Percentiles rank a stretch among this genome's conserved stretches.
These are phyloP conservation scores for Cytauxzoon felis DNA, from an alignment of 169 alveolate species.

Conservation along the genomic window DNA sequence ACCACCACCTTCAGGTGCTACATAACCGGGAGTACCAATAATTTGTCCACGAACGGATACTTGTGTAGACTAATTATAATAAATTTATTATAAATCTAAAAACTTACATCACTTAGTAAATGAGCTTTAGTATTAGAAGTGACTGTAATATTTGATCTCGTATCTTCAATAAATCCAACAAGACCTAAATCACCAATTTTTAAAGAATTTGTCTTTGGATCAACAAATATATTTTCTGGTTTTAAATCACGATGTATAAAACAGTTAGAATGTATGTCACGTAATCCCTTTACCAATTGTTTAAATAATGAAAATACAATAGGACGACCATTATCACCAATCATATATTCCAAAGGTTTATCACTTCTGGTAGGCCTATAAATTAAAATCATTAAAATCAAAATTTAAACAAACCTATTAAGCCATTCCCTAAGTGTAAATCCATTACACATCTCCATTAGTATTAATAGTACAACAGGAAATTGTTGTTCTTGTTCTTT, in stretches of 20 bases:
- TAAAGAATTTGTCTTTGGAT: constrained; percentile 71
- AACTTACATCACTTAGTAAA: neutral
- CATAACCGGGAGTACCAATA: constrained; percentile 87
- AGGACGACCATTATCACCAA: constrained; percentile 52
- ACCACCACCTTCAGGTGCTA: constrained; percentile 90
- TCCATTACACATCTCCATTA: constrained; percentile 85
- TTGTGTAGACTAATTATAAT: constrained; percentile 31
- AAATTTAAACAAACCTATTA: constrained; percentile 31
- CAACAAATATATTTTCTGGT: constrained; percentile 87
- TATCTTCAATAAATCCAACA: constrained; percentile 79
- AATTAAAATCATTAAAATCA: neutral
- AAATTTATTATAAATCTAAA: too few relatives aligned
- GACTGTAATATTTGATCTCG: constrained; percentile 50
- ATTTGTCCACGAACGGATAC: constrained; percentile 80
- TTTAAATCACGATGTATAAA: constrained; percentile 87
- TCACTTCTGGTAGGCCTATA: constrained; percentile 59
- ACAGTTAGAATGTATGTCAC: constrained; percentile 82
- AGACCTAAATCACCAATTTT: constrained; percentile 89
- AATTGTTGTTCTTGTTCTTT: constrained; percentile 11
- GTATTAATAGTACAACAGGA: constrained; percentile 77
- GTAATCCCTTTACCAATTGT: constrained; percentile 82
- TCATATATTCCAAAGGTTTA: constrained; percentile 52
- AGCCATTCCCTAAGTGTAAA: constrained; percentile 84
- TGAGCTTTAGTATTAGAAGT: constrained; percentile 4
- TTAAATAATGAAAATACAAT: constrained; percentile 77